Evolutionary conservation across 208 protist genomes (phyloP), one percentile per base, ranked within the genome.

Genomic region (Wallacemonas sp.): DNA sequence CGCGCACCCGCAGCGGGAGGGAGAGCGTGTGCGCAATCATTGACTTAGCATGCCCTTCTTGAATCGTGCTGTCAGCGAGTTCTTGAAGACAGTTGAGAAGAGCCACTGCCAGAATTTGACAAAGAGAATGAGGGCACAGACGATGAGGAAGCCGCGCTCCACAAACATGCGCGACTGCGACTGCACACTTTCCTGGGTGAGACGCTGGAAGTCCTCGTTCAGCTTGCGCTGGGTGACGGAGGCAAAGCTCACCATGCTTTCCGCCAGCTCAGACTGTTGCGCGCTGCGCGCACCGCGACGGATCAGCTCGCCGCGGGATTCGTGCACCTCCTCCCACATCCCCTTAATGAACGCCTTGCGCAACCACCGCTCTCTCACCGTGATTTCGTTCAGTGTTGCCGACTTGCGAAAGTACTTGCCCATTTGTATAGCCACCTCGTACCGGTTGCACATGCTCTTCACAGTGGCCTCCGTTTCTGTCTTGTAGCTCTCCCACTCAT

Each of bases 311-410:
- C 87, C 91, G 13, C 91, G 79, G 39, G 93, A 66, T 67, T 96
- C 91, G 63, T 96, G 91, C 26, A 96, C 87, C 24, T 96, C 83
- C 68, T 96, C 87, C 88, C 91, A 96, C 1, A 94, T 66, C 0
- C 74, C 80, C 53, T 96, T 96, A 29, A 94, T 71, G 68, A 91
- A 96, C 42, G 74, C 75, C 76, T 92, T 93, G 42, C 91, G 83
- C 44, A 96, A 73, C 88, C 91, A 96, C 8, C 91, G 76, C 67
- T 96, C 91, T 5, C 87, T 73, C 63, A 82, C 87, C 13, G 85
- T 94, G 42, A 96, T 86, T 70, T 96, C 91, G 58, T 90, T 92
- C 54, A 94, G 63, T 32, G 77, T 79, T 21, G 85, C 63, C n/a
- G 85, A 85, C 69, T 93, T 92, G 17, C 85, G 68, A 57, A 96